phyloP scores from a whole-genome alignment of 2,329 filamentous ascomycete genomes.

The Penicillium hordei region DNA sequence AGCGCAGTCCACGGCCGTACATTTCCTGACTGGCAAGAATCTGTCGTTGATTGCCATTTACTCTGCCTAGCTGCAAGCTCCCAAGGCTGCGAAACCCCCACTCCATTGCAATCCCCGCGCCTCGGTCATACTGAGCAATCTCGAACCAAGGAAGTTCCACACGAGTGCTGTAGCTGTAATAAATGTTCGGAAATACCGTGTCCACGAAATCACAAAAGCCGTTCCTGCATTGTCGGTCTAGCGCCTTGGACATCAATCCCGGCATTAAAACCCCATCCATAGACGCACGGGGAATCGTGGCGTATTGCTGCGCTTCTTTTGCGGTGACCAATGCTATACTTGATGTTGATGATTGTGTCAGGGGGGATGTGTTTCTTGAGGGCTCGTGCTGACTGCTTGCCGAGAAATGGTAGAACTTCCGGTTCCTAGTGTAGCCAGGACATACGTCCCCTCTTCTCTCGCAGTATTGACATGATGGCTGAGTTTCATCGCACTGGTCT shows the following conservation, averaged over 20 bases:
- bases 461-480: slow-evolving; percentile 23
- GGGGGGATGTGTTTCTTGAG: not conserved
- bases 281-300: not conserved
- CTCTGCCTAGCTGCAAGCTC: slow-evolving; percentile 17
- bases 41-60: slow-evolving; percentile 12
- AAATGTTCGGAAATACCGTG: slow-evolving; percentile 17
- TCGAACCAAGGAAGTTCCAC: slow-evolving; percentile 22
- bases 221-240: slow-evolving; percentile 17
- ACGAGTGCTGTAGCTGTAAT: slow-evolving; percentile 15
- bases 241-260: slow-evolving; percentile 9
- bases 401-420: slow-evolving; percentile 20
- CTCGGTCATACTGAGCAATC: slow-evolving; percentile 17
- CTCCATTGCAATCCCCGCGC: slow-evolving; percentile 7
- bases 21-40: slow-evolving; percentile 20
- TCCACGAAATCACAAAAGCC: slow-evolving; percentile 20
- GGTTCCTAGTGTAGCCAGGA: slow-evolving; percentile 20
- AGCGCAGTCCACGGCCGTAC: slow-evolving; percentile 18
- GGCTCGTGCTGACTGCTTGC: not conserved
- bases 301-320: not conserved
- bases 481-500: slow-evolving; percentile 23
- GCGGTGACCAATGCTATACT: not conserved
- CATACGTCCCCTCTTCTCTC: slow-evolving; percentile 14
- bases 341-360: not conserved
- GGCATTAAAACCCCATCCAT: slow-evolving; percentile 15
- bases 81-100: slow-evolving; percentile 16